These are phyloP conservation scores for Ceratonia siliqua DNA, from an alignment of 306 rosid species.

Conservation along the genomic window DNA sequence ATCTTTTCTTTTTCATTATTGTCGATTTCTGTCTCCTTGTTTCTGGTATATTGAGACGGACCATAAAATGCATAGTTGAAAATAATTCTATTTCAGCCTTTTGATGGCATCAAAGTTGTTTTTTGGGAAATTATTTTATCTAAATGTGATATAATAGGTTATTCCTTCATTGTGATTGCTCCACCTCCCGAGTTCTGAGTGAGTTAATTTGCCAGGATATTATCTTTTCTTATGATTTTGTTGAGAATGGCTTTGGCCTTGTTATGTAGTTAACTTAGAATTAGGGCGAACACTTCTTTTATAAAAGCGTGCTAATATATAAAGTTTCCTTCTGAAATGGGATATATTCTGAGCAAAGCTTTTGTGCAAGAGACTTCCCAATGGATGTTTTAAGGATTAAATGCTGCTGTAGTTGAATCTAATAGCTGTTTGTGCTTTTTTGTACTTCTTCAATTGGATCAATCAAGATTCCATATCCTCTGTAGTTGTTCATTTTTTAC, in stretches of 20 bases:
- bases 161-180: background rate
- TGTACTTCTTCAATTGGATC: background rate
- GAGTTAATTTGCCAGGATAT: slow-evolving; percentile 11
- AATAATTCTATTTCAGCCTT: background rate
- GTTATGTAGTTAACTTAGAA: background rate
- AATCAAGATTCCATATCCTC: background rate
- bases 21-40: background rate
- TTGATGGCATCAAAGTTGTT: background rate
- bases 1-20: slow-evolving; percentile 5
- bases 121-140: background rate
- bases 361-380: background rate
- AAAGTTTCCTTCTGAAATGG: background rate
- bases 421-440: background rate
- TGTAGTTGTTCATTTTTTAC: background rate
- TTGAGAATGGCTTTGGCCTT: background rate
- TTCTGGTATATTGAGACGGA: background rate
- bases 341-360: background rate
- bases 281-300: background rate
- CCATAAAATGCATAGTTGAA: background rate
- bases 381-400: background rate
- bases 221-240: background rate
- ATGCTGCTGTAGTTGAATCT: background rate
- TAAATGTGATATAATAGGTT: slow-evolving; percentile 9
- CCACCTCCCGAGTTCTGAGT: background rate
- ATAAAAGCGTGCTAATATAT: background rate